A percentile compares a stretch with the other conserved stretches of the same genome.
These are phyloP conservation scores for Macrolepiota albuminosa DNA, from an alignment of 768 basidiomycete species.

Conservation along the genomic window DNA sequence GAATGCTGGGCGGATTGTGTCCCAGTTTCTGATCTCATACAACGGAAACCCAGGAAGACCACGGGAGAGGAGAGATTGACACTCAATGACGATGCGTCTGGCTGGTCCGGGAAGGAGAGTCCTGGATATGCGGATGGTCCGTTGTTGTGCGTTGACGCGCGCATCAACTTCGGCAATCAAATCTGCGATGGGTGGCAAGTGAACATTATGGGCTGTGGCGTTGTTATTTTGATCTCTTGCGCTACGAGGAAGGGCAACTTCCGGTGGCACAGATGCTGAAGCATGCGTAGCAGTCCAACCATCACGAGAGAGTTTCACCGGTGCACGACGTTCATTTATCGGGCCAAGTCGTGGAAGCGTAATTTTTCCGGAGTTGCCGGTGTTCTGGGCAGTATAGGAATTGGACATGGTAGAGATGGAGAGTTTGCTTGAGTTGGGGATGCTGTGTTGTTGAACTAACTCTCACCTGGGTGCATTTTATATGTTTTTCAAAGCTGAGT, in stretches of 20 bases:
- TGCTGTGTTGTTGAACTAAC: background rate
- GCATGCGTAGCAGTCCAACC: background rate
- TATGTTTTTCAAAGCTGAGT: background rate
- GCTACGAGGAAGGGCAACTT: background rate
- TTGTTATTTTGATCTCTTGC: background rate
- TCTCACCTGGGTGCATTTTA: background rate
- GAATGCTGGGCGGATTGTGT: background rate
- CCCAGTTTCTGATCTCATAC: background rate
- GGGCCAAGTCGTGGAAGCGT: background rate
- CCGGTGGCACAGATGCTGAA: background rate
- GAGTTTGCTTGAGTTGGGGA: background rate
- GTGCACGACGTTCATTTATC: background rate
- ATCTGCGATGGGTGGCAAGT: background rate
- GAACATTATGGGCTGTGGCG: background rate
- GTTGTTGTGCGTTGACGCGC: background rate
- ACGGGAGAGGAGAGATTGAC: background rate
- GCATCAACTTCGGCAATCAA: constrained; percentile 5
- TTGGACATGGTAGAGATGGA: background rate
- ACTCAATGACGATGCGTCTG: background rate
- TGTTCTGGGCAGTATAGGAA: background rate
- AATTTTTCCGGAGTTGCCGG: background rate
- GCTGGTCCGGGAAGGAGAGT: background rate
- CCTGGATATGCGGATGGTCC: background rate
- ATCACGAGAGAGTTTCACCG: background rate
- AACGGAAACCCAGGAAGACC: background rate